Evolutionary conservation across 495 filamentous ascomycete genomes (phyloP).

Genomic region (Immersiella caudata): DNA sequence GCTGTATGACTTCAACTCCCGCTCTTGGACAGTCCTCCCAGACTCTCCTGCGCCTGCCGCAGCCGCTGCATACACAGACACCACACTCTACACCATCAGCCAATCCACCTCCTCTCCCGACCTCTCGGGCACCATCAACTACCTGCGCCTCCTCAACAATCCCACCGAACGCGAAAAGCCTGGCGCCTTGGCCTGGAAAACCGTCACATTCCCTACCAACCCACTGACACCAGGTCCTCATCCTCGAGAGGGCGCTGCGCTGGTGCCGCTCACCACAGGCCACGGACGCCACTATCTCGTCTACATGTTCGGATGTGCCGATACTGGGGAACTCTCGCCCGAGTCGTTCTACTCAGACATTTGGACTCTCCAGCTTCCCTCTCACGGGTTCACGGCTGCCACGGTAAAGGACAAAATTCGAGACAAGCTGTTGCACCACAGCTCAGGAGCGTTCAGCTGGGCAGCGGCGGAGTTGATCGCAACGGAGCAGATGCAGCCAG

Average conservation of each 20-base stretch:
- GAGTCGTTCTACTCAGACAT: slow-evolving; percentile 44
- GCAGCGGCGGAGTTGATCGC: slow-evolving; percentile 51
- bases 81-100: slow-evolving; percentile 51
- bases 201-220: slow-evolving; percentile 49
- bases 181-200: slow-evolving; percentile 43
- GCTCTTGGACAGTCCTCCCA: slow-evolving; percentile 51
- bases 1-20: slow-evolving; percentile 47
- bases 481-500: slow-evolving; percentile 40
- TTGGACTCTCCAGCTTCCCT: slow-evolving; percentile 57
- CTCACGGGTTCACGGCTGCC: slow-evolving; percentile 47
- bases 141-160: slow-evolving; percentile 40
- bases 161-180: slow-evolving; percentile 36
- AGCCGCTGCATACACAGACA: slow-evolving; percentile 43
- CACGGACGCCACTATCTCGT: slow-evolving; percentile 56
- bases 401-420: slow-evolving; percentile 56
- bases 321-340: neutral
- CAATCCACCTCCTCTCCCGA: slow-evolving; percentile 17
- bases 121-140: slow-evolving; percentile 45
- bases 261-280: slow-evolving; percentile 53
- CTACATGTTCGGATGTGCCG: slow-evolving; percentile 52
- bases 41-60: slow-evolving; percentile 37
- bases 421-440: slow-evolving; percentile 40
- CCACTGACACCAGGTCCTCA: slow-evolving; percentile 50
- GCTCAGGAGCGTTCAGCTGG: slow-evolving; percentile 48
- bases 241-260: slow-evolving; percentile 45